Evolutionary conservation across 139 green algal species (phyloP).

Genomic region (Chlorella sp.): DNA sequence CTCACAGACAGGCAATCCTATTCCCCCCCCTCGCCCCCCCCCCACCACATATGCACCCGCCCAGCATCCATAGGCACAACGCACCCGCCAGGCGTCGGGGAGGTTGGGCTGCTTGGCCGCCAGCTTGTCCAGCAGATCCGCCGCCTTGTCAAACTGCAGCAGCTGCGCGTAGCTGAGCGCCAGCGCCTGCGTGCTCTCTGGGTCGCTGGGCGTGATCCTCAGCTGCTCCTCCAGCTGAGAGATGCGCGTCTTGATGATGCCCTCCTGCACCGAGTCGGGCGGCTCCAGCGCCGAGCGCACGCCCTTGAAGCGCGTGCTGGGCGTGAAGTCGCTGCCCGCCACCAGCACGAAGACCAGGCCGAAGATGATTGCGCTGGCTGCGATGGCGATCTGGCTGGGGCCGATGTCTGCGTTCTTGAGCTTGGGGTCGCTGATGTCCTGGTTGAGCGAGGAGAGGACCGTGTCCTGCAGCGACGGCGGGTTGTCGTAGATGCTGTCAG

Average conservation of each 20-base stretch:
- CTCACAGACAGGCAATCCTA: no score
- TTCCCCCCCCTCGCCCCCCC: no score
- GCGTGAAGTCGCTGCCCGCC: slow-evolving; percentile 33
- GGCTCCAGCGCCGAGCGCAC: slow-evolving; percentile 20
- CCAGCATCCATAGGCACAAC: no score
- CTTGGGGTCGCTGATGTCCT: slow-evolving; percentile 40
- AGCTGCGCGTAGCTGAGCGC: slow-evolving; percentile 42
- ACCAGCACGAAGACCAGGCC: slow-evolving; percentile 36
- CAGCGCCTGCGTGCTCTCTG: slow-evolving; percentile 25
- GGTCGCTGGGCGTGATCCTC: slow-evolving; percentile 23
- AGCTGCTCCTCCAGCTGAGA: slow-evolving; percentile 20
- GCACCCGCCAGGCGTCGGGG: slow-evolving; percentile 39
- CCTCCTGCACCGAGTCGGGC: slow-evolving; percentile 36
- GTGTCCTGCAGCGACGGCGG: slow-evolving; percentile 37
- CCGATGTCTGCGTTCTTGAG: slow-evolving; percentile 44
- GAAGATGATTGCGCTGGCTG: slow-evolving; percentile 34
- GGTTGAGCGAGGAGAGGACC: slow-evolving; percentile 23
- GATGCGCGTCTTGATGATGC: slow-evolving; percentile 28
- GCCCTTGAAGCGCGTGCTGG: slow-evolving; percentile 31
- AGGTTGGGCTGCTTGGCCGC: slow-evolving; percentile 16
- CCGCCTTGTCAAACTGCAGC: slow-evolving; percentile 35
- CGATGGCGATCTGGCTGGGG: slow-evolving; percentile 40
- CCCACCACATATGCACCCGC: no score
- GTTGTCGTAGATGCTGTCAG: slow-evolving; percentile 41
- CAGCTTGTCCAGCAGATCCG: slow-evolving; percentile 37